Evolutionary conservation across 73 alveolate genomes (phyloP).

Genomic region (Stentor roeselii): DNA sequence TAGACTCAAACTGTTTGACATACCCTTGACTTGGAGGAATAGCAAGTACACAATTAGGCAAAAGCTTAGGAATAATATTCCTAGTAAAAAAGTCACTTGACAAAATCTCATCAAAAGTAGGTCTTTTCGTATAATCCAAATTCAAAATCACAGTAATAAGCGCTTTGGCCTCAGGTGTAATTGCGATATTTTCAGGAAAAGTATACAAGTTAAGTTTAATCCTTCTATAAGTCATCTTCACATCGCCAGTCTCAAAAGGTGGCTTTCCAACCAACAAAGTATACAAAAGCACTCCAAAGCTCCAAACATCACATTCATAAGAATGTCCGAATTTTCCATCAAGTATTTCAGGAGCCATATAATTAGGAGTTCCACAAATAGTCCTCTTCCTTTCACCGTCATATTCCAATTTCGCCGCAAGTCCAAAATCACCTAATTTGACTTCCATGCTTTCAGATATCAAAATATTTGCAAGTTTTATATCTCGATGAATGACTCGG

Average conservation of each 20-base stretch:
- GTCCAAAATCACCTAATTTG: constrained; percentile 90
- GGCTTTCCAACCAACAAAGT: constrained; percentile 75
- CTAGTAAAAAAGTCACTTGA: too few relatives aligned
- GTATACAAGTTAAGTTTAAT: constrained; percentile 56
- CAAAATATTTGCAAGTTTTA: constrained; percentile 66
- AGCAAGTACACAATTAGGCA: constrained; percentile 77
- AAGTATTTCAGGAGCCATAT: constrained; percentile 86
- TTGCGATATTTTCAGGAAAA: constrained; percentile 66
- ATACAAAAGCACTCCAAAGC: constrained; percentile 76
- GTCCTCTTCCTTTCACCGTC: constrained; percentile 84
- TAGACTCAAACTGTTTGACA: constrained; percentile 39
- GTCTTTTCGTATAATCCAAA: constrained; percentile 43
- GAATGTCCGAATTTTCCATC: constrained; percentile 74
- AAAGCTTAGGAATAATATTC: constrained; percentile 59
- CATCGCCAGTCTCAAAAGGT: constrained; percentile 84
- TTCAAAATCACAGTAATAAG: constrained; percentile 56
- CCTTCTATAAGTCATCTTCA: constrained; percentile 66
- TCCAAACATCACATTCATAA: constrained; percentile 84
- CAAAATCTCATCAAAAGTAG: not conserved
- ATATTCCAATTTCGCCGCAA: constrained; percentile 82
- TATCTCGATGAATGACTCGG: constrained; percentile 78
- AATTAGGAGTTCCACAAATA: constrained; percentile 79
- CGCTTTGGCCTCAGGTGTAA: constrained; percentile 57
- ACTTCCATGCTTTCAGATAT: constrained; percentile 54
- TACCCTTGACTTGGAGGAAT: constrained; percentile 71